Percentiles rank a stretch among this genome's conserved stretches.
Evolutionary conservation across 106 monocot species (phyloP).

Genomic region (Triglochin maritima): DNA sequence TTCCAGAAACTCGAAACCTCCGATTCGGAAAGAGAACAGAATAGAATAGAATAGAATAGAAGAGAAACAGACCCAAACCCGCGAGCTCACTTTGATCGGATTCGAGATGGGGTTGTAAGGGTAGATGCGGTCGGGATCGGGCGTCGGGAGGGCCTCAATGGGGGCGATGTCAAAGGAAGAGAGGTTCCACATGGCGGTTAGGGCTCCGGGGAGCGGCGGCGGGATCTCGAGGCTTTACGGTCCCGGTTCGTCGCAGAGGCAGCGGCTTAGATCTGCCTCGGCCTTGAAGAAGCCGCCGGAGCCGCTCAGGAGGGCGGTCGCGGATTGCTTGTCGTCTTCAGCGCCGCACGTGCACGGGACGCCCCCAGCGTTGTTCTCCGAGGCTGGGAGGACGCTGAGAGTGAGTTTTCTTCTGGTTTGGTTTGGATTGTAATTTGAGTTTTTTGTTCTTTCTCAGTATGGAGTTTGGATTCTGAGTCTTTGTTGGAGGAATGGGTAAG

Average conservation of each 20-base stretch:
- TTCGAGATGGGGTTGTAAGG: too few relatives aligned
- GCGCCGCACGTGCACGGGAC: constrained; percentile 11
- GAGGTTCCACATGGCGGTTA: constrained; percentile 16
- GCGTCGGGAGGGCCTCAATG: too few relatives aligned
- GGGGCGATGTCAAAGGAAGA: constrained; percentile 23
- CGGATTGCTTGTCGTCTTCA: constrained; percentile 33
- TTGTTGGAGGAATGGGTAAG: background rate
- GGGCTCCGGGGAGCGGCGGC: background rate
- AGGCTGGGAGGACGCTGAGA: constrained; percentile 29
- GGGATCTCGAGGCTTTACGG: constrained; percentile 18
- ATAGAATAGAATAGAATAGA: too few relatives aligned
- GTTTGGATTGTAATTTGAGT: background rate
- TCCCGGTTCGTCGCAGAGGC: constrained; percentile 4
- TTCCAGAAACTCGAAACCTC: too few relatives aligned
- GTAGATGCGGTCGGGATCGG: too few relatives aligned
- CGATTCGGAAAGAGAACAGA: too few relatives aligned
- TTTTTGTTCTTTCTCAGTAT: background rate
- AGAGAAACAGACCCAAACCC: too few relatives aligned
- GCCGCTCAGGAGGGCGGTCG: constrained; percentile 35
- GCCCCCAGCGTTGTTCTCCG: constrained; percentile 9
- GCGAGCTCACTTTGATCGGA: too few relatives aligned
- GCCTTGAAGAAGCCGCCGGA: constrained; percentile 29
- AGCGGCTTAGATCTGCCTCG: constrained; percentile 13
- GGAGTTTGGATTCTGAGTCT: background rate
- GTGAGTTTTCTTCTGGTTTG: constrained; percentile 1